Evolutionary conservation across 139 green algal species (phyloP), one percentile per base, ranked within the genome.

Genomic region (Chlorella sp.): DNA sequence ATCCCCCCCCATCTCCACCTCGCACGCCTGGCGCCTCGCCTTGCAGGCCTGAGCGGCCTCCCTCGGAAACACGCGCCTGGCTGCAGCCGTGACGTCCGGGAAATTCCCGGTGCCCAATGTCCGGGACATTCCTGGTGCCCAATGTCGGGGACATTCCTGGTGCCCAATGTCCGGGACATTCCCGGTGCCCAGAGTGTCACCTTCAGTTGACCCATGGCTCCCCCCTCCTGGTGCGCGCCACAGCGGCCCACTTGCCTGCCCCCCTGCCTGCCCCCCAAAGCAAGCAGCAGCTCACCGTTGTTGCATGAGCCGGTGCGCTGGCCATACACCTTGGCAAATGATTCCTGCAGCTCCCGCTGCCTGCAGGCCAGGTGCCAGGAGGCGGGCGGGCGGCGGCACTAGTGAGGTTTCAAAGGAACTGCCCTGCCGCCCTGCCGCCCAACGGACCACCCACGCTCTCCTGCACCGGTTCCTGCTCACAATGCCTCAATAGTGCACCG

Each of bases 311-410:
- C 77, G 36, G 84, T 88, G 26, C 40, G 48, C 34, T 22, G 64
- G 37, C 66, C 64, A n/a, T 88, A 88, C 21, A 80, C 64, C 16
- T 66, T 76, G 0, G 84, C 66, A 68, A 88, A 88, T 3, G 71
- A 30, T 15, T 88, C 84, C 40, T 88, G 84, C 39, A 88, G 32
- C 66, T 88, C 84, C 32, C 84, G 84, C 68, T 88, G 84, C 84
- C 84, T 88, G 84, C 84, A 78, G n/a, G 16, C 9, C 79, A 64
- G 22, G 48, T 9, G 40, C 1, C 22, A 34, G 5, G 64, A 76
- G 57, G 42, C 48, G 48, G 57, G 16, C 66, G 53, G 21, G n/a
- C 28, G 48, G 24, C 40, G 68, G 28, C 5, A 30, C n/a, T n/a
- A n/a, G 9, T 22, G 42, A 11, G 79, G 42, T 7, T 2, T n/a